Percentiles rank a stretch among this genome's conserved stretches.
Evolutionary conservation across 2,329 filamentous ascomycete genomes (phyloP).

Genomic region (Fusarium nelsonii): DNA sequence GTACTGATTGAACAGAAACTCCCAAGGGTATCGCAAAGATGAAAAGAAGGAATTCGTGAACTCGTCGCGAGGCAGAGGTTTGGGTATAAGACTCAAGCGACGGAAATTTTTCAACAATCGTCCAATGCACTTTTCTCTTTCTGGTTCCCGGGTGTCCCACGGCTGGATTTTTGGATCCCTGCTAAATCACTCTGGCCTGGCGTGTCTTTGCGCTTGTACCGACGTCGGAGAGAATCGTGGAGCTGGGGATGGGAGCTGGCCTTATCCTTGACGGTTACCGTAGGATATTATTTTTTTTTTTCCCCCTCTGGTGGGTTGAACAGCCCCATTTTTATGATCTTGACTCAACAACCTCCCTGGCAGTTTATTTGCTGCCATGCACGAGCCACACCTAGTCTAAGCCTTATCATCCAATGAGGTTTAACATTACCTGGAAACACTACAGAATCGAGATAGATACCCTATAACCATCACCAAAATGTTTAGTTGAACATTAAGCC

Average conservation of each 20-base stretch:
- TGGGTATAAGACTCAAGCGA: slow-evolving; percentile 26
- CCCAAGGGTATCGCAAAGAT: slow-evolving; percentile 15
- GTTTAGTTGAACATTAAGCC: background rate
- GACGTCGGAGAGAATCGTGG: slow-evolving; percentile 44
- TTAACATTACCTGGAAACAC: background rate
- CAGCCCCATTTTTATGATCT: background rate
- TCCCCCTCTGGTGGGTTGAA: slow-evolving; percentile 13
- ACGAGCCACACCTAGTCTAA: slow-evolving; percentile 9
- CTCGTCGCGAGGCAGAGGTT: slow-evolving; percentile 31
- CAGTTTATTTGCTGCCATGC: background rate
- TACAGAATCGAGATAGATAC: slow-evolving; percentile 9
- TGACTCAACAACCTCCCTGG: slow-evolving; percentile 1
- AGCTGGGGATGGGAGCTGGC: slow-evolving; percentile 23
- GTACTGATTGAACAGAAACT: slow-evolving; percentile 14
- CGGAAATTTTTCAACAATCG: slow-evolving; percentile 47
- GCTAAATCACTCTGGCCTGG: slow-evolving; percentile 33
- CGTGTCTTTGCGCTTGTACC: slow-evolving; percentile 36
- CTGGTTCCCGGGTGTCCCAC: slow-evolving; percentile 21
- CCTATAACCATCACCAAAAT: slow-evolving; percentile 11
- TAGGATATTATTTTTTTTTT: slow-evolving; percentile 22
- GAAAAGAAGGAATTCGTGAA: slow-evolving; percentile 17
- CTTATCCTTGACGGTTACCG: slow-evolving; percentile 3
- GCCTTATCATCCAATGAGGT: slow-evolving; percentile 2
- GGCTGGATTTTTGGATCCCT: slow-evolving; percentile 34
- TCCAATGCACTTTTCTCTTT: slow-evolving; percentile 38